A percentile compares a stretch with the other conserved stretches of the same genome.
These are phyloP conservation scores for Picea sitchensis DNA, from an alignment of 75 land plant species.

Conservation along the genomic window DNA sequence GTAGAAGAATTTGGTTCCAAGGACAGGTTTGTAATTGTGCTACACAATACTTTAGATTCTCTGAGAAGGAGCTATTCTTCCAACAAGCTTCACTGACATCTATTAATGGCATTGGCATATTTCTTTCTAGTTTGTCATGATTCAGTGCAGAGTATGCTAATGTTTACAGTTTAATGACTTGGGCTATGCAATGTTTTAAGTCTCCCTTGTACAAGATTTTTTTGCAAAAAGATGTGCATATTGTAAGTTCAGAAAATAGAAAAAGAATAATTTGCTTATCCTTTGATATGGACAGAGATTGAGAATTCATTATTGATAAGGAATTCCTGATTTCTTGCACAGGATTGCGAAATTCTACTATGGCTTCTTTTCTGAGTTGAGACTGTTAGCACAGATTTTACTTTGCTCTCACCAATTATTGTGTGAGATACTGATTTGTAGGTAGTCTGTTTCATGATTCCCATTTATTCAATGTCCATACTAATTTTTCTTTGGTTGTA, in stretches of 20 bases:
- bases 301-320: not conserved
- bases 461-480: not conserved
- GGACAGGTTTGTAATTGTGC: not conserved
- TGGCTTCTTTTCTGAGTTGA: not conserved
- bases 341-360: not conserved
- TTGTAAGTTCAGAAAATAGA: not conserved
- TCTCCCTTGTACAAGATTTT: not conserved
- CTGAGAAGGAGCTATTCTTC: not conserved
- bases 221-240: not conserved
- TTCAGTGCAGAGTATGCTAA: no score
- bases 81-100: not conserved
- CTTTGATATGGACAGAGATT: not conserved
- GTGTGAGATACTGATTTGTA: not conserved
- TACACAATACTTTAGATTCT: not conserved
- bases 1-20: not conserved
- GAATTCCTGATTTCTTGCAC: not conserved
- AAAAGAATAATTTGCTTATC: not conserved
- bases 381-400: not conserved
- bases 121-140: no score
- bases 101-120: not conserved
- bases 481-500: not conserved
- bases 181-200: not conserved
- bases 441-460: not conserved
- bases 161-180: not conserved
- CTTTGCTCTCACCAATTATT: not conserved